Evolutionary conservation across 495 filamentous ascomycete species (phyloP).

Genomic region (Annulohypoxylon bovei): DNA sequence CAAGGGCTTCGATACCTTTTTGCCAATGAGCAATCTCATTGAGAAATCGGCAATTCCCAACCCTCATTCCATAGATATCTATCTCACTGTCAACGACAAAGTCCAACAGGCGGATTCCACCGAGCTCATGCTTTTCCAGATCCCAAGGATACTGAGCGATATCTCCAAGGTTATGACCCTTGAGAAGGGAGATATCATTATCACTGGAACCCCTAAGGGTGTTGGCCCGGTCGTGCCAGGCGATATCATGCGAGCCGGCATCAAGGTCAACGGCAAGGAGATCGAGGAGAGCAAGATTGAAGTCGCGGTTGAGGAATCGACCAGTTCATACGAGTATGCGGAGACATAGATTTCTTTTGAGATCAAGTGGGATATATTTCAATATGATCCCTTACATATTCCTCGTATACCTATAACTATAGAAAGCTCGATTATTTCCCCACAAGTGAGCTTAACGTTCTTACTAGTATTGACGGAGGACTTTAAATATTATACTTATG

Average conservation of each 20-base stretch:
- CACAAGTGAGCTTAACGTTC: background rate
- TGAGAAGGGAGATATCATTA: constrained; percentile 87
- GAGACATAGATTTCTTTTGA: constrained; percentile 66
- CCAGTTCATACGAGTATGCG: constrained; percentile 62
- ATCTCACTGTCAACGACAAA: constrained; percentile 79
- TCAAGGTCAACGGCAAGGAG: constrained; percentile 83
- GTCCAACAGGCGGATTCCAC: constrained; percentile 85
- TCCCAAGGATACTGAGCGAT: constrained; percentile 87
- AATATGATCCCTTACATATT: background rate
- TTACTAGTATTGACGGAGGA: background rate
- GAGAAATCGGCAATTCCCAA: constrained; percentile 79
- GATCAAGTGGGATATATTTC: background rate
- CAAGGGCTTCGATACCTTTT: constrained; percentile 98
- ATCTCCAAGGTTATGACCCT: constrained; percentile 95
- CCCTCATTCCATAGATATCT: constrained; percentile 87
- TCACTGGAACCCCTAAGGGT: constrained; percentile 97
- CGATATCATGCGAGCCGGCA: constrained; percentile 87
- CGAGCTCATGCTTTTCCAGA: constrained; percentile 87
- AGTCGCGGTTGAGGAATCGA: constrained; percentile 78
- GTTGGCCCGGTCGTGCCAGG: constrained; percentile 87
- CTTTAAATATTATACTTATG: background rate
- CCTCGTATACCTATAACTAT: constrained; percentile 6
- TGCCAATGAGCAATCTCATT: constrained; percentile 83
- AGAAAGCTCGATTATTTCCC: constrained; percentile 1
- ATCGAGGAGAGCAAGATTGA: constrained; percentile 87